Base-by-base conservation (phyloP, 169 alveolate genomes). In the Plasmodium sp. region DNA sequence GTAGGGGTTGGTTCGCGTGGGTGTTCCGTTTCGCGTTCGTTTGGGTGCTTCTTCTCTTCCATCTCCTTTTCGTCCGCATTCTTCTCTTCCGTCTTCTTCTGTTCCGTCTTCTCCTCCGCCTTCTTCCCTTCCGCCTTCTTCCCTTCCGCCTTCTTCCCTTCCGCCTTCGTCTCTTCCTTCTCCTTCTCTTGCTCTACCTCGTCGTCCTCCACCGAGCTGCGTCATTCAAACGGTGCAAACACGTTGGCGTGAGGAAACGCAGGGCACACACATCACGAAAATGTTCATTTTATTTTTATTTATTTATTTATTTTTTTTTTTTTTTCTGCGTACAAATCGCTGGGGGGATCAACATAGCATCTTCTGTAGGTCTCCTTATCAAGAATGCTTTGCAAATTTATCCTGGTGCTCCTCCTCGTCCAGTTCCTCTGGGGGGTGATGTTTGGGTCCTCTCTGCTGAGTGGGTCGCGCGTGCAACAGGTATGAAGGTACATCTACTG, bases 311-410 rank as follows among this genome's bases (percentile, higher is more conserved):
- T 51, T 39, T 83, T 43, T 84, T 62, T 84, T 84, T 84, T 39
- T 41, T 43, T 73, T 27, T 72, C n/a, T 72, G 22, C 16, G 41
- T 84, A 84, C 93, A 73, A 45, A 27, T 84, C 93, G 62, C 93
- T 84, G 9, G 84, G 43, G 33, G 84, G 93, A 51, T 84, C 93
- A 31, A 74, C 31, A 45, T 84, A 84, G 31, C 27, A 73, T 41
- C 56, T 84, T 48, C 79, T 84, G 18, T 39, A 7, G 16, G 33
- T 5, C 56, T 75, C 67, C 56, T 74, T 72, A 14, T 84, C 33
- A n/a, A 84, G 77, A 62, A 84, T 48, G 56, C 48, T 73, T 10
- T 84, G 93, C 33, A 84, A 75, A 54, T 84, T 84, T 84, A 84
- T 48, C 58, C 93, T 27, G 41, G 51, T 74, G 36, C 93, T 84